Evolutionary conservation across 345 rosid genomes (phyloP), one percentile per base, ranked within the genome.

Genomic region (Ceriops tagal): DNA sequence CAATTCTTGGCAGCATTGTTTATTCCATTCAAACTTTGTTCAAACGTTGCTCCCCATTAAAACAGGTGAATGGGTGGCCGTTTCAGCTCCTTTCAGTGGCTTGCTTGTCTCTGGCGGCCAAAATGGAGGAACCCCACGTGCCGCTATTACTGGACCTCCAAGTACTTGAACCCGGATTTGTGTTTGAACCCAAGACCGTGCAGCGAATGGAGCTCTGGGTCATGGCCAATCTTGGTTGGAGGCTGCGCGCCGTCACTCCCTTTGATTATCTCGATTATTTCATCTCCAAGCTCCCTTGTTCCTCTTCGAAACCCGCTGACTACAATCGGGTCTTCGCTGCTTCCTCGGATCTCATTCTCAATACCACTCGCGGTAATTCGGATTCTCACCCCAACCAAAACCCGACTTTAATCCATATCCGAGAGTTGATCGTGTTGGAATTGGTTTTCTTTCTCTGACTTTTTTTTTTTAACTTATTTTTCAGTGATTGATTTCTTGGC

Each of bases 81-180:
- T 82, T 85, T 74, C 92, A 87, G 82, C 85, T 87, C 7, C 82
- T 87, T 26, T 83, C 89, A 31, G 89, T 87, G 78, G 86, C 92
- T 24, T 87, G 92, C 68, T 71, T 87, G 73, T 85, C 92, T 61
- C 71, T 87, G 61, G 92, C 92, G 19, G 92, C 87, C 56, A 87
- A 87, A 72, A 82, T 87, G 84, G 92, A 80, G 76, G 92, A 87
- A 66, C 62, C 71, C 10, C 61, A 64, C 26, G 87, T 82, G 70
- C 92, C 92, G 63, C 49, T 79, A 53, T 65, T 87, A 20, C 16
- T 80, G 70, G 86, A 83, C 81, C 84, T 87, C 52, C 88, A 87
- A 64, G 35, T 79, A 7, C 73, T 81, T 46, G 84, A 82, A 20
- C 85, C 92, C 64, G 82, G 76, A 75, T 85, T 79, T 77, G 59